A percentile compares a stretch with the other conserved stretches of the same genome.
Evolutionary conservation across 345 rosid genomes (phyloP).

Genomic region (Crucihimalaya himalaica): DNA sequence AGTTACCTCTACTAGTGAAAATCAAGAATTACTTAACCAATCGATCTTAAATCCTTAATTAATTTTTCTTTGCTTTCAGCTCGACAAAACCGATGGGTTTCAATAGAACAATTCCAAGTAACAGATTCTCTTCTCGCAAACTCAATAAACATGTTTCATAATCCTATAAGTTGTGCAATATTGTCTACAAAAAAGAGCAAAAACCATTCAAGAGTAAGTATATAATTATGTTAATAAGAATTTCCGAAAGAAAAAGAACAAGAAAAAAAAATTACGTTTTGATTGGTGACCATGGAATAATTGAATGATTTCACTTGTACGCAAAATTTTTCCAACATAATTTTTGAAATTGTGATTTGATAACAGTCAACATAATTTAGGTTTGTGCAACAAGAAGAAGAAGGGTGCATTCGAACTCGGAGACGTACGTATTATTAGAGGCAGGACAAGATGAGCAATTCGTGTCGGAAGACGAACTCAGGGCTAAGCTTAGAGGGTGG

Average conservation of each 20-base stretch:
- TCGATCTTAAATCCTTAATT: neutral
- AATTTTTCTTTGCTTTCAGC: conserved; percentile 12
- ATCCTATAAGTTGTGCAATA: conserved; percentile 10
- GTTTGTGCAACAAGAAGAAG: conserved; percentile 60
- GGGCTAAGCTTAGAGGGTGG: conserved; percentile 58
- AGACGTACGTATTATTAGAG: conserved; percentile 73
- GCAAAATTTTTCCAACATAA: too few relatives aligned
- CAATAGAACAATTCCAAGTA: neutral
- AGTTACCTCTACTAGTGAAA: neutral
- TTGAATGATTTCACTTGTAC: neutral
- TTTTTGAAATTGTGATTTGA: too few relatives aligned
- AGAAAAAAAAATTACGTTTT: neutral
- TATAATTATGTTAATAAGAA: neutral
- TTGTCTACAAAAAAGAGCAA: conserved; percentile 15
- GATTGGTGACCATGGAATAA: neutral
- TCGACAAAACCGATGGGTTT: conserved; percentile 12
- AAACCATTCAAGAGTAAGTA: conserved; percentile 24
- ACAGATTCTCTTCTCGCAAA: neutral
- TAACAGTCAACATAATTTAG: conserved; percentile 20
- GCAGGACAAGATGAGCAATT: conserved; percentile 83
- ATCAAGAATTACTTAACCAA: neutral
- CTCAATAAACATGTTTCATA: conserved; percentile 2
- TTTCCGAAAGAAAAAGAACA: too few relatives aligned
- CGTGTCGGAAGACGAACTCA: conserved; percentile 76
- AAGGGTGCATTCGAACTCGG: conserved; percentile 52